phyloP scores from a whole-genome alignment of 1,139 yeast genomes.

The Suhomyces guaymorum region DNA sequence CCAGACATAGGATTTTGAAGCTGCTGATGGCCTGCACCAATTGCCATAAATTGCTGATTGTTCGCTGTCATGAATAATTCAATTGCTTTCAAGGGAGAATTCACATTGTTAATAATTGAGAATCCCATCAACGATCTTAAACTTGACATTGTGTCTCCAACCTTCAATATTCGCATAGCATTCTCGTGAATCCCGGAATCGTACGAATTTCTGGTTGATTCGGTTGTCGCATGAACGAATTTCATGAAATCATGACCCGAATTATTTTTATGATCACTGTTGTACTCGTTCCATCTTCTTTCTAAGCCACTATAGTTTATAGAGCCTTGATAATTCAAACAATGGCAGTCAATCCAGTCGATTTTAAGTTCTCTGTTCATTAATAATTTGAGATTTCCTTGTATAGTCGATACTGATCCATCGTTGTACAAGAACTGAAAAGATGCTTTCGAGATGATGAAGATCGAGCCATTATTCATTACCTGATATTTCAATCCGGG shows the following conservation, averaged over 20 bases:
- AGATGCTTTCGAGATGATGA: constrained; percentile 58
- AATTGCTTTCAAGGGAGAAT: constrained; percentile 61
- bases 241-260: constrained; percentile 24
- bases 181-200: constrained; percentile 64
- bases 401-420: constrained; percentile 65
- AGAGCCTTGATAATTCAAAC: constrained; percentile 33
- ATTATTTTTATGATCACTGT: constrained; percentile 11
- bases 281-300: constrained; percentile 22
- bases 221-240: constrained; percentile 24
- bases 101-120: constrained; percentile 42
- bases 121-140: constrained; percentile 65
- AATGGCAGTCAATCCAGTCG: constrained; percentile 69
- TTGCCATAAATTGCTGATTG: constrained; percentile 7
- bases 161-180: constrained; percentile 69
- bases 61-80: constrained; percentile 43
- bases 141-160: constrained; percentile 74
- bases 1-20: constrained; percentile 3
- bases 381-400: constrained; percentile 59
- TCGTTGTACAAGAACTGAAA: constrained; percentile 61
- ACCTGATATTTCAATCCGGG: constrained; percentile 69
- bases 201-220: constrained; percentile 26
- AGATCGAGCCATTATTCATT: constrained; percentile 63
- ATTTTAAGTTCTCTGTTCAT: constrained; percentile 64
- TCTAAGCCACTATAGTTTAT: constrained; percentile 30
- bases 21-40: constrained; percentile 10